A percentile compares a stretch with the other conserved stretches of the same genome.
Evolutionary conservation across 352 stramenopile species (phyloP).

Genomic region (Phytopythium helicoides): DNA sequence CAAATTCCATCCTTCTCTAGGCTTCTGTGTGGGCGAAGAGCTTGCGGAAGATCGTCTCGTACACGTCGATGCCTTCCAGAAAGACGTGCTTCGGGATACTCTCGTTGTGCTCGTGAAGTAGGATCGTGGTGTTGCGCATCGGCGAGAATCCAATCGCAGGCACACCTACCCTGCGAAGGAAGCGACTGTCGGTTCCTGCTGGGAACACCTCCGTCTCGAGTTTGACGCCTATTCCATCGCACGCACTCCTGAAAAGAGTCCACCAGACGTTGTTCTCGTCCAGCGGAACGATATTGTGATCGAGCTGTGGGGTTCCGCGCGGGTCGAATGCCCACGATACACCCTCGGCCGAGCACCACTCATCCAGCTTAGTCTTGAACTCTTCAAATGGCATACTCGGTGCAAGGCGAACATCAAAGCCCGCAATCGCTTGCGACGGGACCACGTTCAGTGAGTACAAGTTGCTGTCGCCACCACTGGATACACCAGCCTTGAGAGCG

Average conservation of each 20-base stretch:
- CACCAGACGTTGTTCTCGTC: constrained; percentile 57
- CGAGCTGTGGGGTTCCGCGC: constrained; percentile 33
- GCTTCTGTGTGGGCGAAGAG: constrained; percentile 35
- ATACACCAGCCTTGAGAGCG: constrained; percentile 89
- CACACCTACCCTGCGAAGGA: constrained; percentile 89
- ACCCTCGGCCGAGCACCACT: constrained; percentile 87
- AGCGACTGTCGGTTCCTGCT: constrained; percentile 92
- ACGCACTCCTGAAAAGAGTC: constrained; percentile 52
- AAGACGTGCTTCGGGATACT: constrained; percentile 91
- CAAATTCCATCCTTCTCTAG: neutral
- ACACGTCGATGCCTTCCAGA: constrained; percentile 91
- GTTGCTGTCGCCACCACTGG: constrained; percentile 53
- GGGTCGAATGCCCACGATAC: constrained; percentile 80
- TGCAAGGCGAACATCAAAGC: constrained; percentile 94
- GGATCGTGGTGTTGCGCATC: constrained; percentile 93
- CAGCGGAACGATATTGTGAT: constrained; percentile 63
- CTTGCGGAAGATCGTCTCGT: constrained; percentile 48
- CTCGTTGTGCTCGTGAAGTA: constrained; percentile 97
- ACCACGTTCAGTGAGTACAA: constrained; percentile 94
- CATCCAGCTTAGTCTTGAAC: constrained; percentile 86
- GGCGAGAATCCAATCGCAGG: constrained; percentile 92
- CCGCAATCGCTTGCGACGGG: constrained; percentile 87
- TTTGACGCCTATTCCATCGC: constrained; percentile 44
- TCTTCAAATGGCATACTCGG: constrained; percentile 81
- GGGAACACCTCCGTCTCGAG: constrained; percentile 93